Evolutionary conservation across 2,329 filamentous ascomycete genomes (phyloP).

Genomic region (Spiromastix sp.): DNA sequence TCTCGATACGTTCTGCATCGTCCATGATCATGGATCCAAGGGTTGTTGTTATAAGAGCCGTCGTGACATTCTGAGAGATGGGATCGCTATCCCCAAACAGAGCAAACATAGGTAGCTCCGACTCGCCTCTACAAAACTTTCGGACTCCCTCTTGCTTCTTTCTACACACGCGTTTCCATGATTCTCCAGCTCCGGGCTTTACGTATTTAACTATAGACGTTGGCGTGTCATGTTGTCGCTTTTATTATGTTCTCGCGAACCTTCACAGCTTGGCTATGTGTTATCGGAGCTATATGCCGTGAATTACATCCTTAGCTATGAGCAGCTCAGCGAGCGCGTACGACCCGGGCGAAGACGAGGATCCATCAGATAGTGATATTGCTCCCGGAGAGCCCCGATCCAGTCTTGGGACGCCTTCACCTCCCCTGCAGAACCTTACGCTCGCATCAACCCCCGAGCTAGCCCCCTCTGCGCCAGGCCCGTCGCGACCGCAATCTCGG

Average conservation of each 20-base stretch:
- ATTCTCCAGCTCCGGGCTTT: slow-evolving; percentile 1
- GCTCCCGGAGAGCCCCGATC: background rate
- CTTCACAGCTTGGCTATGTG: slow-evolving; percentile 3
- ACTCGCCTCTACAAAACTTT: background rate
- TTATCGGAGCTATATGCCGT: background rate
- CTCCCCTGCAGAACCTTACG: slow-evolving; percentile 9
- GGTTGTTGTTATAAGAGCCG: background rate
- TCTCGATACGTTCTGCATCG: slow-evolving; percentile 16
- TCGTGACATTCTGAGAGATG: background rate
- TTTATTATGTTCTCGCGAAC: slow-evolving; percentile 1
- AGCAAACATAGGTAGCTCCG: slow-evolving; percentile 9
- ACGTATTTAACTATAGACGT: slow-evolving; percentile 3
- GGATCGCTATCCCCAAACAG: background rate
- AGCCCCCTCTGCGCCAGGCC: background rate
- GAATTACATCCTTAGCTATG: slow-evolving; percentile 20
- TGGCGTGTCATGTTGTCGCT: slow-evolving; percentile 7
- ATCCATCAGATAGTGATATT: slow-evolving; percentile 3
- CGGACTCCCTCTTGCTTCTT: slow-evolving; percentile 1
- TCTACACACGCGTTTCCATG: background rate
- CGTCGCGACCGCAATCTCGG: background rate
- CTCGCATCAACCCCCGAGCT: slow-evolving; percentile 7
- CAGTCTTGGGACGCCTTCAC: slow-evolving; percentile 9
- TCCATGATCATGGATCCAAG: slow-evolving; percentile 8
- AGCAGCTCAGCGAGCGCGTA: slow-evolving; percentile 24
- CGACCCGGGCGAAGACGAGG: slow-evolving; percentile 22